Percentiles rank a stretch among this genome's conserved stretches.
Conservation (phyloP, 208 protist genomes). For the Trypanosoma caninum region DNA sequence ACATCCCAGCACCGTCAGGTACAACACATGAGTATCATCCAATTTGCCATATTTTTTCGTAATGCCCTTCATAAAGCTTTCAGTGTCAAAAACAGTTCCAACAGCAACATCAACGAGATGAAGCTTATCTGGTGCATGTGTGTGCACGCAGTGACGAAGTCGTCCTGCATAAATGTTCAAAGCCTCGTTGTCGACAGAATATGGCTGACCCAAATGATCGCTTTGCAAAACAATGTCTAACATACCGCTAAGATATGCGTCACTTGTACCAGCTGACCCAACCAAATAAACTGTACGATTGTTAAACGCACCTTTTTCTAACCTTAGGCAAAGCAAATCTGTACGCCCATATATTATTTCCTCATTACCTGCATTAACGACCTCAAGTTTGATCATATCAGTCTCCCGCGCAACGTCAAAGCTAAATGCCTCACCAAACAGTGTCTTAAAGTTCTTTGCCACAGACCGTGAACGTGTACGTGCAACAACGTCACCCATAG, state of each 20-base stretch:
- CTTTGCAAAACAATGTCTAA: conserved; percentile 59
- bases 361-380: conserved; percentile 41
- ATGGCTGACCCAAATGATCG: conserved; percentile 65
- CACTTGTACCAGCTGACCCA: conserved; percentile 48
- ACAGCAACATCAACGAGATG: conserved; percentile 75
- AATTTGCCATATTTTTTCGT: conserved; percentile 58
- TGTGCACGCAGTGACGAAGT: conserved; percentile 60
- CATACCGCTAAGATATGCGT: conserved; percentile 78
- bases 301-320: conserved; percentile 58
- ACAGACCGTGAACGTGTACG: conserved; percentile 42
- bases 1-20: conserved; percentile 74
- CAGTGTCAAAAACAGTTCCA: conserved; percentile 78
- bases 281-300: conserved; percentile 59
- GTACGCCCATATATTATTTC: conserved; percentile 65
- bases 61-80: conserved; percentile 75
- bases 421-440: conserved; percentile 55
- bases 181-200: conserved; percentile 46
- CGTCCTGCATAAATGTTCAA: conserved; percentile 55
- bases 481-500: conserved; percentile 54
- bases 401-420: conserved; percentile 83
- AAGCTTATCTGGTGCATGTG: conserved; percentile 56
- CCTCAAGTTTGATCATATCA: conserved; percentile 75
- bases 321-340: conserved; percentile 77
- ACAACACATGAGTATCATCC: conserved; percentile 63
- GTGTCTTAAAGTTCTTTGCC: conserved; percentile 36